Base-by-base conservation (phyloP, 1,284 basidiomycete genomes). In the Phellopilus nigrolimitatus region DNA sequence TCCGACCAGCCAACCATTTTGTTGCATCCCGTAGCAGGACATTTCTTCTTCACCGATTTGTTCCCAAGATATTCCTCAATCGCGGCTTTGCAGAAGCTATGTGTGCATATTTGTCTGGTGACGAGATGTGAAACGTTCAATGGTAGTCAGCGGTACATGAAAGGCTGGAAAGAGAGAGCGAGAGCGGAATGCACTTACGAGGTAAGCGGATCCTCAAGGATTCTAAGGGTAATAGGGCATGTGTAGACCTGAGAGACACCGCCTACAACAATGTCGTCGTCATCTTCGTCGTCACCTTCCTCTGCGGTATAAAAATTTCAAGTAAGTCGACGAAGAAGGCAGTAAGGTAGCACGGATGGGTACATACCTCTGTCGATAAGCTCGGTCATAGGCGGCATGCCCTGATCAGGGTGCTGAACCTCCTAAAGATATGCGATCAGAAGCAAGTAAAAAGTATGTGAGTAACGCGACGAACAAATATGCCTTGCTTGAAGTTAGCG, bases 241-340 rank as follows among this genome's bases (percentile, higher is more conserved):
- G 79, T 84, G 72, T 81, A 90, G 57, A 81, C 82, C 62, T 91
- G 88, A 5, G 83, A 87, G 19, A 83, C 75, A 43, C 89, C 90
- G 42, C 91, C 92, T 40, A 92, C 71, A 65, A 90, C 83, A 19
- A 94, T 67, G 7, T 91, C 87, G 33, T 91, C 87, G 43, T 86
- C 85, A 41, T 86, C 84, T 48, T 87, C 84, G 30, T 76, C 79
- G 60, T 91, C 88, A 10, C 81, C 88, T 30, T 79, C 73, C 73
- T 89, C 87, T 84, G 61, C 12, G 57, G n/a, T n/a, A n/a, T n/a
- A n/a, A n/a, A n/a, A n/a, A n/a, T n/a, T n/a, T n/a, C n/a, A n/a
- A n/a, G n/a, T n/a, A n/a, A n/a, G 30, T n/a, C 25, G 10, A 24
- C 34, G 15, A 39, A 25, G 2, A n/a, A n/a, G n/a, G n/a, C n/a